Conservation (phyloP, 2,329 filamentous ascomycete genomes). For the Xylaria sp. region DNA sequence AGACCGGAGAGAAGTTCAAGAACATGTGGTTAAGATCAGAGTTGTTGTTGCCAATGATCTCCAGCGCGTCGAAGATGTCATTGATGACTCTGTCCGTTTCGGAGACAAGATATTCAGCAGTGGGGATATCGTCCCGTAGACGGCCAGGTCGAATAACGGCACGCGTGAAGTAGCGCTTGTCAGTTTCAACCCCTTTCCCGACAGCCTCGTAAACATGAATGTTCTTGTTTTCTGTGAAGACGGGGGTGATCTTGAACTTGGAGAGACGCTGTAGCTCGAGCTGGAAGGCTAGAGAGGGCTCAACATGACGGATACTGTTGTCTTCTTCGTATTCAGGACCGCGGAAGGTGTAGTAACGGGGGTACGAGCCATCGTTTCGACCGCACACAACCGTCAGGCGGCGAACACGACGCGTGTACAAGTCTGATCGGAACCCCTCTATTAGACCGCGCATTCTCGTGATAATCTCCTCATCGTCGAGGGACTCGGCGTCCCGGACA, state of each 20-base stretch:
- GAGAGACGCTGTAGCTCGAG: slow-evolving; percentile 92
- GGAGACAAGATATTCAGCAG: slow-evolving; percentile 97
- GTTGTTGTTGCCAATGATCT: slow-evolving; percentile 99
- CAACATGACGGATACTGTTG: slow-evolving; percentile 94
- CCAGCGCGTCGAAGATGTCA: slow-evolving; percentile 95
- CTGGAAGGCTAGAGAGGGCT: slow-evolving; percentile 97
- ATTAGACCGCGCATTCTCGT: slow-evolving; percentile 80
- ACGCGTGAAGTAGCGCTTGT: slow-evolving; percentile 98
- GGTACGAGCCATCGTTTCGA: slow-evolving; percentile 92
- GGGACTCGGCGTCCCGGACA: slow-evolving; percentile 85
- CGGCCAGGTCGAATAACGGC: slow-evolving; percentile 94
- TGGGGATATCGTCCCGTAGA: slow-evolving; percentile 95
- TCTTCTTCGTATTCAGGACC: slow-evolving; percentile 91
- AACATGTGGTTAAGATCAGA: slow-evolving; percentile 99
- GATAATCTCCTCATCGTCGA: slow-evolving; percentile 84
- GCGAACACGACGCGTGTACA: slow-evolving; percentile 83
- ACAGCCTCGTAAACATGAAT: slow-evolving; percentile 98
- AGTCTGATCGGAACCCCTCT: slow-evolving; percentile 83
- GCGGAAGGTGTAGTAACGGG: slow-evolving; percentile 98
- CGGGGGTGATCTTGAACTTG: slow-evolving; percentile 98
- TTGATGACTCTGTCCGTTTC: slow-evolving; percentile 97
- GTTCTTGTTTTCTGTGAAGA: slow-evolving; percentile 99
- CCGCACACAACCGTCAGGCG: slow-evolving; percentile 97
- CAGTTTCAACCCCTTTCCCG: slow-evolving; percentile 92
- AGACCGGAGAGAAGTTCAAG: slow-evolving; percentile 98